Conservation (phyloP, 2,329 filamentous ascomycete species). For the Fusarium redolens region DNA sequence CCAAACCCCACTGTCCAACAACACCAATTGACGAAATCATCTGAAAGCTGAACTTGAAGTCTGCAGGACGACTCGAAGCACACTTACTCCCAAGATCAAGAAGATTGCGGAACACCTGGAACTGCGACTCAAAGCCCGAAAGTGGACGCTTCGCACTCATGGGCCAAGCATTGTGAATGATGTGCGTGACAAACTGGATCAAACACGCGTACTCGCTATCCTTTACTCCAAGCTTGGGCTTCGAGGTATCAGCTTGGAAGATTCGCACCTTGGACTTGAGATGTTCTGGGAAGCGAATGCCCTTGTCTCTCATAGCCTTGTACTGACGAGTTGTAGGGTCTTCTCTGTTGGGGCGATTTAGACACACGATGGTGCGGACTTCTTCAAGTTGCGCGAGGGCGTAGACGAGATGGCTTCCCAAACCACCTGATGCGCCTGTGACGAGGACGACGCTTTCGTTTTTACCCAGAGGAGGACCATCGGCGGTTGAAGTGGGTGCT, state of each 20-base stretch:
- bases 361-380: constrained; percentile 5
- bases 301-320: constrained; percentile 31
- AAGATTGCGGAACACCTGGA: constrained; percentile 36
- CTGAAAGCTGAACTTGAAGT: constrained; percentile 35
- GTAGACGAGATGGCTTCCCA: constrained; percentile 30
- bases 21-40: constrained; percentile 26
- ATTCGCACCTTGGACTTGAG: constrained; percentile 18
- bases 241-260: constrained; percentile 20
- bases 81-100: constrained; percentile 3
- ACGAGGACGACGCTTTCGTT: constrained; percentile 12
- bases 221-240: constrained; percentile 1
- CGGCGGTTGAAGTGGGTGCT: neutral
- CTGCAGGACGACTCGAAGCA: neutral
- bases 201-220: neutral
- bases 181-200: constrained; percentile 1
- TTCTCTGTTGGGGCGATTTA: constrained; percentile 23
- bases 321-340: neutral
- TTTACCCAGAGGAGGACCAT: neutral
- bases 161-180: constrained; percentile 40
- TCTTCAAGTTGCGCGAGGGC: constrained; percentile 23
- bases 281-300: constrained; percentile 15
- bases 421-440: constrained; percentile 14
- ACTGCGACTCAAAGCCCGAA: constrained; percentile 31
- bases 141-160: constrained; percentile 39
- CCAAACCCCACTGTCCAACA: constrained; percentile 21